These are phyloP conservation scores for Lachnellula cervina DNA, from an alignment of 2,329 filamentous ascomycete species.

Conservation along the genomic window DNA sequence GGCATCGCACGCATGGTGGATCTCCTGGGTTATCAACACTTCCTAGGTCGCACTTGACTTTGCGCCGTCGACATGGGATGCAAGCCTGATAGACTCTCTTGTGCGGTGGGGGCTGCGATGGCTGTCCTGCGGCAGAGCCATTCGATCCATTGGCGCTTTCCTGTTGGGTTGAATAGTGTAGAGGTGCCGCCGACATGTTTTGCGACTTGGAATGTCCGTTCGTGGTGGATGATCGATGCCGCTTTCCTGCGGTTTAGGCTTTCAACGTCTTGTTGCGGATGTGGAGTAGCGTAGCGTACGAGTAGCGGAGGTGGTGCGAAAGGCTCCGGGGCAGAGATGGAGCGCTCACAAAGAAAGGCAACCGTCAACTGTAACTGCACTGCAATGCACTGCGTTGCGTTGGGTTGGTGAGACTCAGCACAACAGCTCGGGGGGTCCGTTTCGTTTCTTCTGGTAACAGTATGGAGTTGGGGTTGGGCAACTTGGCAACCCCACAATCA, in stretches of 20 bases:
- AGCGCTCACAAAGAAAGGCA: background rate
- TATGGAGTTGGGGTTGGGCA: background rate
- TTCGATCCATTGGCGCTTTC: conserved; percentile 16
- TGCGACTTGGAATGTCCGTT: background rate
- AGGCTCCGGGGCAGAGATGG: background rate
- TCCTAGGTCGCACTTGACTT: conserved; percentile 53
- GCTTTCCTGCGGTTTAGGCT: conserved; percentile 18
- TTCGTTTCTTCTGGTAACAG: background rate
- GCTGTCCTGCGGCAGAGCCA: conserved; percentile 13
- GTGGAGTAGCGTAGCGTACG: background rate
- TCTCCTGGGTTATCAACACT: conserved; percentile 91
- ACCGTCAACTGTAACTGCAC: background rate
- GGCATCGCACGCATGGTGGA: conserved; percentile 88
- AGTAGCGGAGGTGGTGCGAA: background rate
- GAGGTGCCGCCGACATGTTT: conserved; percentile 17
- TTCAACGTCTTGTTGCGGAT: conserved; percentile 12
- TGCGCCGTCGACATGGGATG: conserved; percentile 50
- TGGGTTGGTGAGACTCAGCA: background rate
- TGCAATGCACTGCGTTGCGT: background rate
- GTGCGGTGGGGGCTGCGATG: conserved; percentile 23
- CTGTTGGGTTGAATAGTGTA: conserved; percentile 16
- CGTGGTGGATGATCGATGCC: background rate
- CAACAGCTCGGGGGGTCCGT: background rate
- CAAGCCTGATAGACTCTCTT: conserved; percentile 39
- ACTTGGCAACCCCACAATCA: background rate